Conservation (phyloP, 257 asterid species). For the Jasminum sambac region DNA sequence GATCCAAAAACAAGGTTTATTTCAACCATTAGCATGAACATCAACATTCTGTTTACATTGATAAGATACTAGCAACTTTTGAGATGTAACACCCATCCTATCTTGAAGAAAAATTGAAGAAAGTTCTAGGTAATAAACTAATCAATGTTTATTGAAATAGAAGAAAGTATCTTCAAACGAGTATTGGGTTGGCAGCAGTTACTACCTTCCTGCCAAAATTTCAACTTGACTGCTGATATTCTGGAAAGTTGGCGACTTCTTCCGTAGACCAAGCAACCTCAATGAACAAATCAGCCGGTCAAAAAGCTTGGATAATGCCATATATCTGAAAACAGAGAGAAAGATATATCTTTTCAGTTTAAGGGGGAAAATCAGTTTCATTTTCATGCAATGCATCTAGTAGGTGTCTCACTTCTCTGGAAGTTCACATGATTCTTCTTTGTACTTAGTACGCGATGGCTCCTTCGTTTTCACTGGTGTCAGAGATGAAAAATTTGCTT, state of each 20-base stretch:
- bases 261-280: conserved; percentile 63
- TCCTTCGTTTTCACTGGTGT: conserved; percentile 67
- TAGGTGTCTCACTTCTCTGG: conserved; percentile 59
- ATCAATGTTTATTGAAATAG: neutral
- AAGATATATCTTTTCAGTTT: neutral
- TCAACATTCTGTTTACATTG: neutral
- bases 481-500: conserved; percentile 44
- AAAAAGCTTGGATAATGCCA: conserved; percentile 46
- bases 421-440: conserved; percentile 36
- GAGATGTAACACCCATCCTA: neutral
- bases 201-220: conserved; percentile 67
- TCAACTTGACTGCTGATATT: conserved; percentile 63
- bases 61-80: neutral
- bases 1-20: neutral
- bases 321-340: conserved; percentile 48
- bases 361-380: neutral
- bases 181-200: neutral
- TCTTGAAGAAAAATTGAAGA: neutral
- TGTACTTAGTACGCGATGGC: conserved; percentile 40
- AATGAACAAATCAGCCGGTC: conserved; percentile 60
- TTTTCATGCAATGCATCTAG: conserved; percentile 15
- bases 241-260: conserved; percentile 51
- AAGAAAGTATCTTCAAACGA: conserved; percentile 6
- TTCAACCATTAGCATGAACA: neutral
- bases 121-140: neutral